phyloP scores from a whole-genome alignment of 805 yeast genomes.

The Isabelozyma heimii region DNA sequence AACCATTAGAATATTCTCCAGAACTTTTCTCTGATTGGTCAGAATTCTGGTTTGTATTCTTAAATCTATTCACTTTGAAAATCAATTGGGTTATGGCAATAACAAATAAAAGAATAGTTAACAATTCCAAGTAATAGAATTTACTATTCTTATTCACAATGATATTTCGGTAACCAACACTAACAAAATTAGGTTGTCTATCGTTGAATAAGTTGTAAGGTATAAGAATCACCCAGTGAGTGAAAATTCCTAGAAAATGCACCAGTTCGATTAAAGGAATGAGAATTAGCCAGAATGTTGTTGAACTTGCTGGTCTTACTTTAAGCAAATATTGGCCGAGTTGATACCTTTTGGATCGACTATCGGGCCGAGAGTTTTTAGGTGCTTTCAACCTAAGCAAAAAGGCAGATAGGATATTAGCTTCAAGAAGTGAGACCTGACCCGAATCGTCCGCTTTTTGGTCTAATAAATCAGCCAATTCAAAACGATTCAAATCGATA shows the following conservation, averaged over 20 bases:
- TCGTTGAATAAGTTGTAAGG: conserved; percentile 14
- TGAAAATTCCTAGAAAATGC: conserved; percentile 11
- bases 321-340: conserved; percentile 33
- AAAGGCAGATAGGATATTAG: conserved; percentile 21
- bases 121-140: conserved; percentile 55
- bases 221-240: conserved; percentile 17
- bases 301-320: conserved; percentile 34
- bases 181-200: conserved; percentile 2
- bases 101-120: conserved; percentile 49
- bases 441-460: conserved; percentile 2
- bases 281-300: conserved; percentile 25
- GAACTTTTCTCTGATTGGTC: background rate
- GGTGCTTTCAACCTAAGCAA: conserved; percentile 15
- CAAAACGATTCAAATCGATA: conserved; percentile 64
- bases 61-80: conserved; percentile 9
- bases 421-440: conserved; percentile 16
- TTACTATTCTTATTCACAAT: conserved; percentile 38
- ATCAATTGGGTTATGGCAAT: conserved; percentile 34
- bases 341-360: conserved; percentile 19
- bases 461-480: conserved; percentile 51
- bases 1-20: background rate
- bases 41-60: background rate
- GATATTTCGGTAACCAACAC: conserved; percentile 5
- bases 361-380: conserved; percentile 11
- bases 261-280: conserved; percentile 16